A percentile compares a stretch with the other conserved stretches of the same genome.
phyloP scores from a whole-genome alignment of 164 flowering plant genomes.

The Litsea cubeba region DNA sequence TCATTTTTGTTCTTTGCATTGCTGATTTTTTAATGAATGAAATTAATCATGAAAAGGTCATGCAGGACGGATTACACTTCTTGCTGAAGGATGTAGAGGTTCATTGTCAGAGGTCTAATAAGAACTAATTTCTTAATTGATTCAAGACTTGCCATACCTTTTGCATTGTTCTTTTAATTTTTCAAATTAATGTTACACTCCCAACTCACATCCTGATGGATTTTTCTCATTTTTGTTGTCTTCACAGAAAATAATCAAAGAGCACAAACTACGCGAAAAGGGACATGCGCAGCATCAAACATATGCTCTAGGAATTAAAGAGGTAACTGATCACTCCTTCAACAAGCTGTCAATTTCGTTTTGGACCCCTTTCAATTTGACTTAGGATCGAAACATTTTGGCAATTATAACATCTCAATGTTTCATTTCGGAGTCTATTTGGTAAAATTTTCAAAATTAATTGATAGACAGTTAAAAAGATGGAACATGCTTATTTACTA shows the following conservation, averaged over 20 bases:
- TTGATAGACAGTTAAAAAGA: too few species aligned
- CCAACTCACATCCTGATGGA: background rate
- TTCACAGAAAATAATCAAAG: slow-evolving; percentile 59
- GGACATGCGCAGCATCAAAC: slow-evolving; percentile 86
- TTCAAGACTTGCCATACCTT: slow-evolving; percentile 1
- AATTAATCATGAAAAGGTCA: slow-evolving; percentile 6
- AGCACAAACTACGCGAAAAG: slow-evolving; percentile 66
- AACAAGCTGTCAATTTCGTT: too few species aligned
- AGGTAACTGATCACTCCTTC: slow-evolving; percentile 35
- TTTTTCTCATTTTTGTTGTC: slow-evolving; percentile 8
- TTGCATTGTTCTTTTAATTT: background rate
- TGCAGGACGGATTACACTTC: slow-evolving; percentile 75
- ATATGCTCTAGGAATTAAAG: slow-evolving; percentile 94
- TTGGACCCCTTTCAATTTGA: too few species aligned
- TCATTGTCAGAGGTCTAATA: slow-evolving; percentile 83
- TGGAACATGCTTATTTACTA: too few species aligned
- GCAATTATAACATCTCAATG: too few species aligned
- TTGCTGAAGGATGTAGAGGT: slow-evolving; percentile 98
- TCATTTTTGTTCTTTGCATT: background rate
- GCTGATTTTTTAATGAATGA: background rate
- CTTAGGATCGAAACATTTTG: too few species aligned
- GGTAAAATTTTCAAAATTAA: too few species aligned
- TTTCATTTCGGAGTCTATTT: too few species aligned
- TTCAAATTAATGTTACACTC: slow-evolving; percentile 1
- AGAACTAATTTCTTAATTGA: slow-evolving; percentile 1